Conservation (phyloP, 768 basidiomycete species). For the Suillus hirtellus region DNA sequence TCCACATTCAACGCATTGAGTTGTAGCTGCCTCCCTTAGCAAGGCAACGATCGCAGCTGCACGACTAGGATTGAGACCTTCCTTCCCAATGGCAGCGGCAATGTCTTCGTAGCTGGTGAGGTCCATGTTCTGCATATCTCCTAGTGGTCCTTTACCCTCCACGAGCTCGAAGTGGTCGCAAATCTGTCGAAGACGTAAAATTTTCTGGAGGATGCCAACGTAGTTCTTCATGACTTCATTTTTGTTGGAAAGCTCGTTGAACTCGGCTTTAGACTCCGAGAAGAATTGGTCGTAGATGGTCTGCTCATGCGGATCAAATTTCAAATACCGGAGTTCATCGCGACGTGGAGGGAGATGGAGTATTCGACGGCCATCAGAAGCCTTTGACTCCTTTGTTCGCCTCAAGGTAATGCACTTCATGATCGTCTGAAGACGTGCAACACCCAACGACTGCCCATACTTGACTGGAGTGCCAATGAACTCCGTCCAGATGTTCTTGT, state of each 20-base stretch:
- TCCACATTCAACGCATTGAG: slow-evolving; percentile 89
- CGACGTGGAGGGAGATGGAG: slow-evolving; percentile 88
- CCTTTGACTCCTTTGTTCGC: slow-evolving; percentile 89
- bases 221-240: slow-evolving; percentile 98
- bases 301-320: slow-evolving; percentile 81
- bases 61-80: slow-evolving; percentile 74
- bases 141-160: slow-evolving; percentile 58
- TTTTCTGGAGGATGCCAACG: slow-evolving; percentile 95
- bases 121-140: slow-evolving; percentile 48
- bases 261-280: slow-evolving; percentile 88
- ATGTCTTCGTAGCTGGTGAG: slow-evolving; percentile 72
- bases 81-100: slow-evolving; percentile 66
- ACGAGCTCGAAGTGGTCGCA: slow-evolving; percentile 96
- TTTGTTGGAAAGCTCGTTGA: slow-evolving; percentile 80
- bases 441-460: slow-evolving; percentile 84
- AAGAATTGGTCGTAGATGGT: slow-evolving; percentile 88
- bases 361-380: slow-evolving; percentile 79
- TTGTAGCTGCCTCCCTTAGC: slow-evolving; percentile 81
- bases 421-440: slow-evolving; percentile 92
- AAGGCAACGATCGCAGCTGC: slow-evolving; percentile 86
- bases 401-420: slow-evolving; percentile 97
- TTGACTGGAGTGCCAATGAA: slow-evolving; percentile 93
- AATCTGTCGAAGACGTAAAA: slow-evolving; percentile 93
- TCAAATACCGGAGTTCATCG: slow-evolving; percentile 83
- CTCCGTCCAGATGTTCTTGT: slow-evolving; percentile 91